Percentiles rank a stretch among this genome's conserved stretches.
These are phyloP conservation scores for Xylaria sp. DNA, from an alignment of 2,329 filamentous ascomycete genomes.

Conservation along the genomic window DNA sequence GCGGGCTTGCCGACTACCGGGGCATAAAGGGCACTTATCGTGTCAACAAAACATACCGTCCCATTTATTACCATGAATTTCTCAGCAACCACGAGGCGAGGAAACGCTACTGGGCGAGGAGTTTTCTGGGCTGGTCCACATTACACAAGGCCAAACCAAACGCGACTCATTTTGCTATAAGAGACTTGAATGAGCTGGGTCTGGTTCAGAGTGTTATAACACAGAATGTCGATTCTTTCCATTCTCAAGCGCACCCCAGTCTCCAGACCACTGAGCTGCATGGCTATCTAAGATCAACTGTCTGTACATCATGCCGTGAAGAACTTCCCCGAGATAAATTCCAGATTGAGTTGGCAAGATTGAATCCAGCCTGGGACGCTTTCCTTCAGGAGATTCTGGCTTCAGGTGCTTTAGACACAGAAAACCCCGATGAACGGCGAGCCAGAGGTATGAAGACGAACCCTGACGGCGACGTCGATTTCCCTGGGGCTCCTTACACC, in stretches of 20 bases:
- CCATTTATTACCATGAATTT: conserved; percentile 95
- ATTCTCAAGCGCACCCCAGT: conserved; percentile 74
- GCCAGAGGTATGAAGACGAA: conserved; percentile 80
- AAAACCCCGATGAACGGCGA: conserved; percentile 73
- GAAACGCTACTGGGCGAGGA: conserved; percentile 94
- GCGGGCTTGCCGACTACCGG: conserved; percentile 90
- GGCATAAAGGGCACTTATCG: conserved; percentile 91
- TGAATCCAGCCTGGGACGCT: conserved; percentile 86
- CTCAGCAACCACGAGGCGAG: conserved; percentile 78
- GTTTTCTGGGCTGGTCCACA: conserved; percentile 90
- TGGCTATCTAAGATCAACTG: conserved; percentile 81
- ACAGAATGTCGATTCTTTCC: conserved; percentile 97
- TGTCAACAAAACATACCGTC: conserved; percentile 86
- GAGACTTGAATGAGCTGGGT: conserved; percentile 73
- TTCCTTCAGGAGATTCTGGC: conserved; percentile 76
- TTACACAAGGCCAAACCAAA: conserved; percentile 82
- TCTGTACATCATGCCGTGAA: conserved; percentile 79
- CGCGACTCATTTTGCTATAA: conserved; percentile 76
- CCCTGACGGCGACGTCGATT: conserved; percentile 91
- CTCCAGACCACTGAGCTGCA: conserved; percentile 85
- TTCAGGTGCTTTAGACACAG: conserved; percentile 76
- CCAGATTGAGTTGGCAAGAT: conserved; percentile 72
- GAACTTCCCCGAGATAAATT: conserved; percentile 75
- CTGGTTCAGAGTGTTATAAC: conserved; percentile 81
- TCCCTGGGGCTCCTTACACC: conserved; percentile 84